A percentile compares a stretch with the other conserved stretches of the same genome.
Conservation (phyloP, 345 rosid genomes). For the Sonneratia caseolaris region DNA sequence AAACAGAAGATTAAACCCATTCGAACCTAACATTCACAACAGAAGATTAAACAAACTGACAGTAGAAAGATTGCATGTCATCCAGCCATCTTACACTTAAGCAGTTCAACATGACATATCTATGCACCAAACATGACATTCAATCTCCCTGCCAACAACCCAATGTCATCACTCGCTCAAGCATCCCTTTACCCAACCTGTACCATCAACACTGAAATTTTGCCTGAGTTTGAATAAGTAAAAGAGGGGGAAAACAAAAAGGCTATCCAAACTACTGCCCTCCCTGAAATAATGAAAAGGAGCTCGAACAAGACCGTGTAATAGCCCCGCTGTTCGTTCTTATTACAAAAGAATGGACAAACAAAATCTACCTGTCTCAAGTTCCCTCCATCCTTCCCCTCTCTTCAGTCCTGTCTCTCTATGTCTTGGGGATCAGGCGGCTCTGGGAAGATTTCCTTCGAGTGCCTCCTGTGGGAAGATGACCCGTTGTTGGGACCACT, state of each 20-base stretch:
- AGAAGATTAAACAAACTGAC: not conserved
- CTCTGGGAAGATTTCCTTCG: constrained; percentile 81
- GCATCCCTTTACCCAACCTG: not conserved
- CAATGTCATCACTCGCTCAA: not conserved
- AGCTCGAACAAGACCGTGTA: constrained; percentile 30
- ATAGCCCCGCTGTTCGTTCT: constrained; percentile 12
- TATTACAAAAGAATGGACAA: constrained; percentile 57
- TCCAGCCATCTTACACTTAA: not conserved
- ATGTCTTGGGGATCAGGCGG: constrained; percentile 43
- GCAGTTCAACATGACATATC: not conserved
- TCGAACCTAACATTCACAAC: not conserved
- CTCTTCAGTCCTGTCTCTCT: constrained; percentile 33
- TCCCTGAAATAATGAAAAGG: constrained; percentile 16
- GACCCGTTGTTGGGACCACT: constrained; percentile 61
- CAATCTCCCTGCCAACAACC: no score
- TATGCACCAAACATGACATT: not conserved
- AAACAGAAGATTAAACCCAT: not conserved
- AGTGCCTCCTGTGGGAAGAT: constrained; percentile 67
- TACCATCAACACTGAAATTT: not conserved
- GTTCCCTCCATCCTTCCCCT: not conserved
- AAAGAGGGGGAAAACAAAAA: not conserved
- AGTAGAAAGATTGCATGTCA: not conserved
- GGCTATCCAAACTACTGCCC: constrained; percentile 8
- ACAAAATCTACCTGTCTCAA: constrained; percentile 15
- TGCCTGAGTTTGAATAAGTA: not conserved